Evolutionary conservation across 208 protist species (phyloP).

Genomic region (Entamoeba invadens): DNA sequence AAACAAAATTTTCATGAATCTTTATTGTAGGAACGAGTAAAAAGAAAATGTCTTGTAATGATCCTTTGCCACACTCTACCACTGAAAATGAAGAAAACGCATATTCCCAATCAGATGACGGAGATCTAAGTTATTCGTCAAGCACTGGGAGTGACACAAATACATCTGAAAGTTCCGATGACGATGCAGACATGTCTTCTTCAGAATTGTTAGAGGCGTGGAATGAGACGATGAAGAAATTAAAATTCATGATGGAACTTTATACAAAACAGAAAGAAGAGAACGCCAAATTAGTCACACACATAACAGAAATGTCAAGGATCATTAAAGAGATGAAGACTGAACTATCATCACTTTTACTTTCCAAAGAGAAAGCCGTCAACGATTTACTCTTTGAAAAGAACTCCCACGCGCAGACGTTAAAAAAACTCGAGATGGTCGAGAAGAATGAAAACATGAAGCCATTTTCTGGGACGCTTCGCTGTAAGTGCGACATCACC

Average conservation of each 20-base stretch:
- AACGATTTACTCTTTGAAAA: background rate
- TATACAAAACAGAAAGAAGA: background rate
- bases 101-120: too few relatives aligned
- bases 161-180: background rate
- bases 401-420: background rate
- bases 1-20: too few relatives aligned
- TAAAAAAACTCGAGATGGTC: background rate
- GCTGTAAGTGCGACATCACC: background rate
- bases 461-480: background rate
- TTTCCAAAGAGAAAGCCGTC: background rate
- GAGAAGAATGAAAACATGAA: background rate
- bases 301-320: background rate
- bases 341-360: background rate
- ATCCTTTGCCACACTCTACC: too few relatives aligned
- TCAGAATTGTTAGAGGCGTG: background rate
- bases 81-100: too few relatives aligned
- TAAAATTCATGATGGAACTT: background rate
- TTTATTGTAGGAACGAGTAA: too few relatives aligned
- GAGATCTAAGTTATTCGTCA: too few relatives aligned
- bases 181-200: background rate
- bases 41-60: too few relatives aligned
- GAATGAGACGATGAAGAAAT: background rate
- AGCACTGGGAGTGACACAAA: too few relatives aligned
- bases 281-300: background rate
- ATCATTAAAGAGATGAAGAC: background rate